Percentiles rank a stretch among this genome's conserved stretches.
Conservation (phyloP, 352 stramenopile genomes). For the Peronospora tabacina region DNA sequence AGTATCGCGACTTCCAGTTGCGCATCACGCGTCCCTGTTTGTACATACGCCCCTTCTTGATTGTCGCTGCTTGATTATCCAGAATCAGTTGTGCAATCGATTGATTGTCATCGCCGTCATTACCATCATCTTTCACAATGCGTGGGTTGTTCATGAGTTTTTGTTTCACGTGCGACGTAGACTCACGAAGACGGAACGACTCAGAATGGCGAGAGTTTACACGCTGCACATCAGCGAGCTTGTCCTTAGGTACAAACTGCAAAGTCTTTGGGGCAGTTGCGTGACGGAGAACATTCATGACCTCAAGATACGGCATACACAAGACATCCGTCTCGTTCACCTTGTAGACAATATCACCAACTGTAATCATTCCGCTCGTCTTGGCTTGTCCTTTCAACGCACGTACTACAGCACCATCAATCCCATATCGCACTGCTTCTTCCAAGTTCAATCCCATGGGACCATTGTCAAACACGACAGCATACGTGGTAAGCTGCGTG, state of each 20-base stretch:
- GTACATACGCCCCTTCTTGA: constrained; percentile 86
- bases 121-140: constrained; percentile 64
- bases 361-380: constrained; percentile 72
- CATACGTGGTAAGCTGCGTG: constrained; percentile 71
- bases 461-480: constrained; percentile 78
- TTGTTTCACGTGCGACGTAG: constrained; percentile 51
- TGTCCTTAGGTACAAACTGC: constrained; percentile 82
- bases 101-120: constrained; percentile 65
- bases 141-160: constrained; percentile 67
- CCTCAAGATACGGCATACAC: constrained; percentile 75
- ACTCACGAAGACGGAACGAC: constrained; percentile 59
- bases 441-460: constrained; percentile 82
- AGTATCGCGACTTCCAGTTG: constrained; percentile 85
- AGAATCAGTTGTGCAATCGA: constrained; percentile 79
- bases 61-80: constrained; percentile 78
- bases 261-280: constrained; percentile 65
- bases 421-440: constrained; percentile 75
- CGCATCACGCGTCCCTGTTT: constrained; percentile 80
- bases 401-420: constrained; percentile 72
- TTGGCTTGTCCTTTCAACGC: constrained; percentile 79
- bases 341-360: constrained; percentile 85
- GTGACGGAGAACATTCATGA: constrained; percentile 75
- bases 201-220: constrained; percentile 78
- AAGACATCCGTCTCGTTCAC: constrained; percentile 79
- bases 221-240: constrained; percentile 74